Evolutionary conservation across 2,329 filamentous ascomycete genomes (phyloP), one percentile per base, ranked within the genome.

Genomic region (Hyphodiscus sp.): DNA sequence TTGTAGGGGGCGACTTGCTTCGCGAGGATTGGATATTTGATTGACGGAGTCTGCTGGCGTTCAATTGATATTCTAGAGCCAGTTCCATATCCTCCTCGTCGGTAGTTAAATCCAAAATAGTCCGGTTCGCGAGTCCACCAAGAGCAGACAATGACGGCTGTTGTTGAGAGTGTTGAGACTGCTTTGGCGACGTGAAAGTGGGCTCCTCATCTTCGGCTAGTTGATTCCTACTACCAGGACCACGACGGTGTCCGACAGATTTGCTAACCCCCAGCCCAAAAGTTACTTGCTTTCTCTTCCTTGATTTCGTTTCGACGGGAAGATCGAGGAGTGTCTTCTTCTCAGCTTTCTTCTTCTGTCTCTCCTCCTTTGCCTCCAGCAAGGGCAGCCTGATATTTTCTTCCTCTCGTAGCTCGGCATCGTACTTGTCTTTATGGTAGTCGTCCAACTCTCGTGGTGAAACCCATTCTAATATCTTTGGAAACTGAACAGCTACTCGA

Each of bases 391-490:
- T 55, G 18, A 53, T 44, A 18, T 55, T 48, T 41, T 58, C 48
- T 15, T 51, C 43, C 9, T 50, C 42, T 16, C 49, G 50, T 13
- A 57, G 49, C 42, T 45, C 46, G 18, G 50, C 29, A 4, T 55
- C 45, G 5, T 51, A 51, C 26, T 60, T 67, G 1, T 69, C 64
- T 50, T 73, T 75, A 57, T 83, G 81, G 71, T 76, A 86, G 0
- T 80, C 73, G 63, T 86, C 82, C 2, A 83, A 60, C 10, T 72
- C 73, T 11, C 71, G 69, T 1, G 77, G 76, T 0, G 81, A 83
- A 8, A 85, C 80, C 57, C 82, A 85, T 30, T 84, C 76, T 13
- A 78, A 70, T 6, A 82, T 59, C 7, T 72, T 55, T 68, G 72
- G 52, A 70, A 73, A 70, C 61, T 75, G 62, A 59, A 85, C 71